Base-by-base conservation (phyloP, 1,139 yeast species). In the Taphrina flavorubra region DNA sequence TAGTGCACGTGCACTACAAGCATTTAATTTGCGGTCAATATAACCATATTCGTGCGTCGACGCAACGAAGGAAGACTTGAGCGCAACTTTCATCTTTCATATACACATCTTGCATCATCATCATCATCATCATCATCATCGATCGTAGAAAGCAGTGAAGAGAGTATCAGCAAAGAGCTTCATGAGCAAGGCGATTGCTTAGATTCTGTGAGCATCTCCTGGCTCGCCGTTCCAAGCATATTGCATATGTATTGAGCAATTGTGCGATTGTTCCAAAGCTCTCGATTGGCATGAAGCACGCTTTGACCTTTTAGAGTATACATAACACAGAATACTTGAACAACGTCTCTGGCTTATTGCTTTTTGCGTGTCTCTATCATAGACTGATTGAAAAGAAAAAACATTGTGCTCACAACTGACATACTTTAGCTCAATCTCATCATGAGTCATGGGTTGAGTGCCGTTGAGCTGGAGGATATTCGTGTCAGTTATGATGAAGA, bases 401-500 rank as follows among this genome's bases (percentile, higher is more conserved):
- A 51, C 20, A 7, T 51, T 11, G 14, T 31, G 13, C n/a, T 11
- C 56, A 18, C 56, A 18, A 44, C 47, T 44, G 47, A 44, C 47
- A 44, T 6, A 44, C 47, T 7, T 14, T n/a, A 44, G 47, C 51
- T 31, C 18, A 39, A 16, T 18, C 16, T 13, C 42, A n/a, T 20
- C 51, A 57, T 65, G 63, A 57, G 57, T 39, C 59, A 51, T 16
- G 36, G 42, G 6, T 62, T 65, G 40, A 47, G 62, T 25, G 42
- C 61, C 8, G 44, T 8, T 16, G 63, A 65, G 51, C 68, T 79
- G 53, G 80, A 81, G 69, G 81, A 78, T 46, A 79, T 86, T 71
- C 86, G 85, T 42, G 83, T 82, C 71, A 95, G 90, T 77, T 91
- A 87, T 77, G 82, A 83, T 61, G 84, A 83, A 72, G 86, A 90